Evolutionary conservation across 179 eudicot species (phyloP).

Genomic region (Beta lomatogona): DNA sequence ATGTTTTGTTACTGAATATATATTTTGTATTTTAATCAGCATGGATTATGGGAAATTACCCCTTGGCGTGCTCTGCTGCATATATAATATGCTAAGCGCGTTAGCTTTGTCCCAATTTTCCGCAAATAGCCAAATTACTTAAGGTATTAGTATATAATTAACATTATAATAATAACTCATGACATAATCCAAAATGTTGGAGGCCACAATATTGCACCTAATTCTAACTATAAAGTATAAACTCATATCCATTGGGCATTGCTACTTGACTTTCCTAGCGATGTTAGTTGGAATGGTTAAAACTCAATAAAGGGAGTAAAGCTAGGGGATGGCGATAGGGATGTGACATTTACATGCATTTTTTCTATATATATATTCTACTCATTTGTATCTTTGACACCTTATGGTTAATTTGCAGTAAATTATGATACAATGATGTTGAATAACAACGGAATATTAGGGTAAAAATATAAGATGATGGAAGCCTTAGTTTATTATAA

Average conservation of each 20-base stretch:
- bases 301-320: background rate
- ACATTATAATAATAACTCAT: background rate
- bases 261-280: background rate
- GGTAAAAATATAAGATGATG: too few relatives aligned
- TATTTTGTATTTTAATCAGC: background rate
- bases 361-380: too few relatives aligned
- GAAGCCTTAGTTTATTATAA: too few relatives aligned
- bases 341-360: too few relatives aligned
- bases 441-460: too few relatives aligned
- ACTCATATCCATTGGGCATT: background rate
- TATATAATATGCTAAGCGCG: background rate
- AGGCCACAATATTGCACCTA: constrained; percentile 4
- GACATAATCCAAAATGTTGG: background rate
- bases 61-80: constrained; percentile 11
- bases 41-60: background rate
- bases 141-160: background rate
- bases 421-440: too few relatives aligned
- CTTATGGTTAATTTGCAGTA: too few relatives aligned
- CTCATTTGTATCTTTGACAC: too few relatives aligned
- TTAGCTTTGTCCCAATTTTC: background rate
- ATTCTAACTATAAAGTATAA: background rate
- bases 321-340: too few relatives aligned
- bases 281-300: background rate
- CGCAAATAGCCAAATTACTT: constrained; percentile 13
- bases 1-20: background rate